Base-by-base conservation (phyloP, 257 asterid species). In the Parsonsia alboflavescens region DNA sequence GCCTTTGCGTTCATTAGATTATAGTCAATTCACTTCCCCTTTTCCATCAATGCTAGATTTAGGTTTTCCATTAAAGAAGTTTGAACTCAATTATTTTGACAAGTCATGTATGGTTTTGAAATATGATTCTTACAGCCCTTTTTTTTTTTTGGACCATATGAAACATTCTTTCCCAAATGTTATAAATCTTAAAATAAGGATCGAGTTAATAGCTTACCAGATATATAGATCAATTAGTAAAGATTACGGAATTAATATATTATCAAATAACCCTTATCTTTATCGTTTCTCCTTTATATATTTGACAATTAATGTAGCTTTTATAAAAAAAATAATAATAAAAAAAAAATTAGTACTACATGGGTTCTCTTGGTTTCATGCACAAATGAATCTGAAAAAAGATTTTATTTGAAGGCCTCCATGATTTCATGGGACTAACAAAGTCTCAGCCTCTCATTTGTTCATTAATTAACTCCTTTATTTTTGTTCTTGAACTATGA, bases 21-120 rank as follows among this genome's bases (percentile, higher is more conserved):
- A 73, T 53, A 71, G 79, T 73, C 80, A 70, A 78, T 77, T 73
- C 76, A 66, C 73, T 77, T 77, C 61, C 75, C 61, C 75, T 54
- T 66, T 68, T 42, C 77, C 50, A 49, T 41, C 74, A 73, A 71
- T 73, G 64, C 81, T 48, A 65, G 82, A 75, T 71, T 82, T 78
- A 78, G 73, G 21, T 85, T 80, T 66, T 3, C 74, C 73, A 70
- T 64, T 57, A 30, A 48, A 73, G 39, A 30, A n/a, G 71, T 61
- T 52, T 56, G 68, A 81, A 74, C 71, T 77, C 52, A 48, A 74
- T 73, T 71, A 75, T 76, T 33, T 82, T 68, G 79, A 74, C 76
- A 79, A 80, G 64, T 74, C 65, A 65, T 64, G n/a, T n/a, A 76
- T 75, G 68, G 58, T 42, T 15, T 39, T 26, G 46, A 26, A 63